phyloP scores from a whole-genome alignment of 768 basidiomycete species.

The Tylopilus subfusipes region DNA sequence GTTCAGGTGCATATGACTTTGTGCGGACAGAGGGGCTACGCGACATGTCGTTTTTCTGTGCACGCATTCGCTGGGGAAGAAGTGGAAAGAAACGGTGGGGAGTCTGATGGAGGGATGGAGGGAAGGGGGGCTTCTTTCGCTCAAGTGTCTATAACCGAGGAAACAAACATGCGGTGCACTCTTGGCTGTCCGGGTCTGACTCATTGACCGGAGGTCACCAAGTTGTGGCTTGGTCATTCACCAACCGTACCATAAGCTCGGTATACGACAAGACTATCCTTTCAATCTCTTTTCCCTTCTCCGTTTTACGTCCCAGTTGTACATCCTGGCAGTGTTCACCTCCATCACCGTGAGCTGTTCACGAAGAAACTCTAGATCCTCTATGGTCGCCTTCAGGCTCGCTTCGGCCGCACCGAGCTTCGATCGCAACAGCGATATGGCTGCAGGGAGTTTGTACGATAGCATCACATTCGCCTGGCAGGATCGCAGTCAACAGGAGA shows the following conservation, averaged over 20 bases:
- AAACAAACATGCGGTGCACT: no score
- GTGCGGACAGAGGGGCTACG: neutral
- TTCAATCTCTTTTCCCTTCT: slow-evolving; percentile 41
- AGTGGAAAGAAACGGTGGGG: neutral
- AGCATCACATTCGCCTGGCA: slow-evolving; percentile 95
- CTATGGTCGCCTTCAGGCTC: slow-evolving; percentile 62
- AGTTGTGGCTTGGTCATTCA: no score
- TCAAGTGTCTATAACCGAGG: no score
- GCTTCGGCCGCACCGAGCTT: slow-evolving; percentile 74
- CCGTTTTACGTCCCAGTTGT: slow-evolving; percentile 93
- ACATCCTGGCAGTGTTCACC: slow-evolving; percentile 89
- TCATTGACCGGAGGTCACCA: no score
- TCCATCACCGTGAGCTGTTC: slow-evolving; percentile 98
- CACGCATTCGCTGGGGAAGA: neutral
- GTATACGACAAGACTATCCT: neutral
- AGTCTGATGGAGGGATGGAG: neutral
- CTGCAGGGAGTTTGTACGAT: slow-evolving; percentile 81
- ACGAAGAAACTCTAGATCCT: slow-evolving; percentile 88
- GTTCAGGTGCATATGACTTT: no score
- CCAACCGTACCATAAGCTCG: neutral
- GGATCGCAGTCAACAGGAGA: neutral
- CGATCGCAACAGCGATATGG: slow-evolving; percentile 65
- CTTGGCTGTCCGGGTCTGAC: no score
- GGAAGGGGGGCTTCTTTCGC: no score
- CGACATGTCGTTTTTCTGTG: neutral